These are phyloP conservation scores for Carex arenaria DNA, from an alignment of 202 grass and related monocot species.

Conservation along the genomic window DNA sequence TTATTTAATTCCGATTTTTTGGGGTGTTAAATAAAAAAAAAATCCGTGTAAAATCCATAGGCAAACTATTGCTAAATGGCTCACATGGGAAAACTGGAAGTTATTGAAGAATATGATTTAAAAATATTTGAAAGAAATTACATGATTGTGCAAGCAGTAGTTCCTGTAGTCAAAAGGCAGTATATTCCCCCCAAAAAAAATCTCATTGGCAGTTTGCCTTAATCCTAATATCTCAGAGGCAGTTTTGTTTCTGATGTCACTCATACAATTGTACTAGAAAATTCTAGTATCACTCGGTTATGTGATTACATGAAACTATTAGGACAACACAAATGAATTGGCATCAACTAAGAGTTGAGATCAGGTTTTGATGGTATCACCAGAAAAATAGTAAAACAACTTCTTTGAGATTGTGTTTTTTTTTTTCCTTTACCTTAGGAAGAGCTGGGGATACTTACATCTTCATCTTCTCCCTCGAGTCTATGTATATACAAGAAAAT, in stretches of 20 bases:
- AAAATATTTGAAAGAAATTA: not conserved
- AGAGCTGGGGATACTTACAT: not conserved
- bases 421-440: not conserved
- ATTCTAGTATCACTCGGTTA: not conserved
- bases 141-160: not conserved
- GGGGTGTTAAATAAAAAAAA: too few species aligned
- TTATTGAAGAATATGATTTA: not conserved
- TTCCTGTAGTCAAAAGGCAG: not conserved
- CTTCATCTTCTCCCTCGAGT: conserved; percentile 23
- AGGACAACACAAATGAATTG: not conserved
- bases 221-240: not conserved
- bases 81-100: not conserved
- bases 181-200: not conserved
- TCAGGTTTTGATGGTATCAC: not conserved
- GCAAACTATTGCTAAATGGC: too few species aligned
- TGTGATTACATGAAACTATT: not conserved
- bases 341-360: not conserved
- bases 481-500: not conserved
- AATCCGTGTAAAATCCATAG: too few species aligned
- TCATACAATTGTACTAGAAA: not conserved
- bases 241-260: not conserved
- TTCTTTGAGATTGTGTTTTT: not conserved
- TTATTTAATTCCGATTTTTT: too few species aligned
- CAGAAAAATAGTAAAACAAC: not conserved
- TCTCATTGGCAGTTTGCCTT: not conserved